phyloP scores from a whole-genome alignment of 2,329 filamentous ascomycete species.

The Grosmannia clavigera region DNA sequence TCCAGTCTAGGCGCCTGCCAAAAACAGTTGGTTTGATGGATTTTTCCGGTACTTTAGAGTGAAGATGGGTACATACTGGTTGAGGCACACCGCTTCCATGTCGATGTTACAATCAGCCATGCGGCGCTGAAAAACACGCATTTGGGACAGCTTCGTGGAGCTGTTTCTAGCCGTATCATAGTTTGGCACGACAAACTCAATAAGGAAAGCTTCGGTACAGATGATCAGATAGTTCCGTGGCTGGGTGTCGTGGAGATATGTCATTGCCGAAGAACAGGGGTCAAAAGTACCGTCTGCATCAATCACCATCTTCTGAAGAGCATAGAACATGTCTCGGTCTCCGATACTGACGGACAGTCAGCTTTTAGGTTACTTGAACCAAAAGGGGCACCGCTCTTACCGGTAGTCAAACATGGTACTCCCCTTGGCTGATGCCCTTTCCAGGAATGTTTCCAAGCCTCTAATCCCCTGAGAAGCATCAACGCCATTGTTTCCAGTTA shows the following conservation, averaged over 20 bases:
- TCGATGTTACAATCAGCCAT: conserved; percentile 7
- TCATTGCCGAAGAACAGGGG: conserved; percentile 4
- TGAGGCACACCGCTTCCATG: conserved; percentile 19
- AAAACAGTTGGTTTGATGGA: neutral
- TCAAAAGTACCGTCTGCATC: conserved; percentile 2
- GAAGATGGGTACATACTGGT: conserved; percentile 17
- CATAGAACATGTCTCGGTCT: conserved; percentile 1
- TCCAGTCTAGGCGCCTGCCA: conserved; percentile 26
- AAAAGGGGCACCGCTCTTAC: neutral
- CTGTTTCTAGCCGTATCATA: neutral
- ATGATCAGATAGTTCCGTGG: conserved; percentile 9
- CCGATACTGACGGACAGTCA: neutral
- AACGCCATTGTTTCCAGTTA: neutral
- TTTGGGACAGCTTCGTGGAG: conserved; percentile 1
- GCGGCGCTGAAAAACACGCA: conserved; percentile 8
- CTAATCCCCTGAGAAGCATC: no score
- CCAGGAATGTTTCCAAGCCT: neutral
- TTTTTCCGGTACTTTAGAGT: neutral
- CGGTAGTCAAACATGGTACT: neutral
- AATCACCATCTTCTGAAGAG: neutral
- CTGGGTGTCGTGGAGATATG: conserved; percentile 5
- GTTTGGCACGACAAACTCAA: conserved; percentile 12
- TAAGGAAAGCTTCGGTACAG: conserved; percentile 7
- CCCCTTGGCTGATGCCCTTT: neutral
- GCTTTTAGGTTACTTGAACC: no score